Percentiles rank a stretch among this genome's conserved stretches.
Conservation (phyloP, 108 stramenopile genomes). For the Cyclotella baltica region DNA sequence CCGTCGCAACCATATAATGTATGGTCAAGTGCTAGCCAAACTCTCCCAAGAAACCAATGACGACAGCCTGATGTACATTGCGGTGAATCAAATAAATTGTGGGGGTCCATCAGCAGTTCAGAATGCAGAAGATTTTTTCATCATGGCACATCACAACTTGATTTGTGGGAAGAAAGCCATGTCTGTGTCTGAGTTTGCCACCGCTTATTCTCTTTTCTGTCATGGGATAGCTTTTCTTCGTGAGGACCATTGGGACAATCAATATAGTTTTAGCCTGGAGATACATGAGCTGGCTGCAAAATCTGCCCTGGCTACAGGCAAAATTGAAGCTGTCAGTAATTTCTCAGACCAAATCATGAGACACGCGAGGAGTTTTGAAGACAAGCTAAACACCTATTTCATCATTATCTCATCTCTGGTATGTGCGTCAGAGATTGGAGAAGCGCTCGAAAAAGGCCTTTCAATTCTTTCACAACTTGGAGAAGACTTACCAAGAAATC, state of each 20-base stretch:
- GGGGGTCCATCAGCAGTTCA: constrained; percentile 7
- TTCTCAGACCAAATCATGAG: constrained; percentile 1
- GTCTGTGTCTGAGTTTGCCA: constrained; percentile 22
- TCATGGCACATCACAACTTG: constrained; percentile 13
- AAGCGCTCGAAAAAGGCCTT: constrained; percentile 12
- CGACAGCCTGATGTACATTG: constrained; percentile 5
- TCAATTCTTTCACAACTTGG: constrained; percentile 19
- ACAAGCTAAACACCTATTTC: constrained; percentile 3
- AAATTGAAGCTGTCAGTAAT: not conserved
- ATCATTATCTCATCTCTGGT: not conserved
- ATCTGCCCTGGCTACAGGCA: constrained; percentile 4
- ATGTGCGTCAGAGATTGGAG: not conserved
- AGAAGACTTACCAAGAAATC: constrained; percentile 5
- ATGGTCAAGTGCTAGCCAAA: constrained; percentile 4
- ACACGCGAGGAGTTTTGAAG: constrained; percentile 15
- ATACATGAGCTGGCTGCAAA: constrained; percentile 21
- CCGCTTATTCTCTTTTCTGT: constrained; percentile 17
- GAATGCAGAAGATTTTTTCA: constrained; percentile 4
- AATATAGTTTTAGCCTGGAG: constrained; percentile 33
- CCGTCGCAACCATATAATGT: constrained; percentile 7
- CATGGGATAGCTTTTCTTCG: constrained; percentile 23
- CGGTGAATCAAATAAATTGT: constrained; percentile 23
- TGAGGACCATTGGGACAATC: constrained; percentile 25
- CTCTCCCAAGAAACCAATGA: not conserved
- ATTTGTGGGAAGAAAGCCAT: constrained; percentile 28